Evolutionary conservation across 768 basidiomycete genomes (phyloP), one percentile per base, ranked within the genome.

Genomic region (Boletus rubescentipes): DNA sequence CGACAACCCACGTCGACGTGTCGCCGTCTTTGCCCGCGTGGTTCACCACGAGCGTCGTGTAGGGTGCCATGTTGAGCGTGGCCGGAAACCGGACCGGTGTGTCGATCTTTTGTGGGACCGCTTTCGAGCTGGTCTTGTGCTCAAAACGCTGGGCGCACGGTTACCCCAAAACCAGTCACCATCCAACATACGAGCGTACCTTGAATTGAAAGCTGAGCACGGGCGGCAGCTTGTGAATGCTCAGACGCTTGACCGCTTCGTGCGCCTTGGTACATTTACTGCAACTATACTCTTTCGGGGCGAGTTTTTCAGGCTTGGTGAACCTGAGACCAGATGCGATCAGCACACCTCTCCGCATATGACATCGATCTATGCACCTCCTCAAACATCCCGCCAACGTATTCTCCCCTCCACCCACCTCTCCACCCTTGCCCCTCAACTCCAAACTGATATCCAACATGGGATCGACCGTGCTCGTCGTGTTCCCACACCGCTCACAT

Each of bases 121-220:
- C 76, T 66, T 85, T 90, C 62, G 93, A 82, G 40, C 77, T 71
- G 43, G 84, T 81, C 61, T 86, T 89, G 64, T 97, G 93, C 65
- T 96, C 94, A 69, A 98, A 98, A 3, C 96, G 87, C 94, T 97
- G 64, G 21, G 6, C 5, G 34, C 12, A 16, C 29, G 8, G 26
- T 43, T 38, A 16, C 5, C 6, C 18, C 10, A 7, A 31, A 5
- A 26, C 9, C n/a, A 15, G 35, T 16, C 12, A 6, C 32, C 34
- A 40, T 11, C 30, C 12, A 30, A 32, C 8, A 8, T 23, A 23
- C 5, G 12, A 23, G 3, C 54, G 12, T 11, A 50, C 95, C 80
- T 98, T 98, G 77, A 98, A 87, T 67, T 98, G 96, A 62, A 98
- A 91, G 60, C 89, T 91, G 43, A 98, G 74, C 1, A 96, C 93